phyloP scores from a whole-genome alignment of 352 stramenopile species.

The Peronospora belbahrii region DNA sequence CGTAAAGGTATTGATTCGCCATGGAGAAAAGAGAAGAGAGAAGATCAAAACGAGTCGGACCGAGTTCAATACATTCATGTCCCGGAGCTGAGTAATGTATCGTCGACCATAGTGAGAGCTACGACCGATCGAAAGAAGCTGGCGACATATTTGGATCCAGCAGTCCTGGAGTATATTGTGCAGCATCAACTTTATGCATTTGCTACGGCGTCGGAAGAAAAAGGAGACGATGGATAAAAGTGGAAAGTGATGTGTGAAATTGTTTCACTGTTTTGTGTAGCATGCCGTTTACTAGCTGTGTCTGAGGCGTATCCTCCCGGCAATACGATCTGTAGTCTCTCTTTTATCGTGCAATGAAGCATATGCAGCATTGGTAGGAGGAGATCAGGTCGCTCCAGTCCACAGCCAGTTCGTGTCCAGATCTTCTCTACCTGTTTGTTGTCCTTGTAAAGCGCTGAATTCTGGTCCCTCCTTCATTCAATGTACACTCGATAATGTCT shows the following conservation, averaged over 20 bases:
- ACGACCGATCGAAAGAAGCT: slow-evolving; percentile 32
- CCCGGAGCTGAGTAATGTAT: slow-evolving; percentile 59
- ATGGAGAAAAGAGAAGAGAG: slow-evolving; percentile 17
- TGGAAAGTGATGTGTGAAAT: too few species aligned
- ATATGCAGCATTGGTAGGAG: slow-evolving; percentile 25
- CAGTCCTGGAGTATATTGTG: slow-evolving; percentile 75
- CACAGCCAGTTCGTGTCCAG: neutral
- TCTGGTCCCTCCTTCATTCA: slow-evolving; percentile 35
- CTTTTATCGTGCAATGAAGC: slow-evolving; percentile 20
- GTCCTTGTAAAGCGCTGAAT: slow-evolving; percentile 52
- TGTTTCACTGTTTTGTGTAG: too few species aligned
- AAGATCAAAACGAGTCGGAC: neutral
- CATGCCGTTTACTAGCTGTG: slow-evolving; percentile 3
- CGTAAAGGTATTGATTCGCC: slow-evolving; percentile 46
- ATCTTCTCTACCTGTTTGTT: slow-evolving; percentile 16
- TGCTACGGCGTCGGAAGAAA: slow-evolving; percentile 8
- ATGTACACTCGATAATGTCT: slow-evolving; percentile 37
- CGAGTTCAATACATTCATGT: slow-evolving; percentile 49
- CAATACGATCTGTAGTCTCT: slow-evolving; percentile 18
- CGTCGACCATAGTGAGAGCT: slow-evolving; percentile 58
- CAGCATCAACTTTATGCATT: slow-evolving; percentile 72
- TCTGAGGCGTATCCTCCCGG: too few species aligned
- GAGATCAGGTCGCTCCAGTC: slow-evolving; percentile 14
- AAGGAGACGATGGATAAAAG: too few species aligned
- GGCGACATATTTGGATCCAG: slow-evolving; percentile 31